These are phyloP conservation scores for Ascomycota sp. DNA, from an alignment of 2,329 filamentous ascomycete species.

Conservation along the genomic window DNA sequence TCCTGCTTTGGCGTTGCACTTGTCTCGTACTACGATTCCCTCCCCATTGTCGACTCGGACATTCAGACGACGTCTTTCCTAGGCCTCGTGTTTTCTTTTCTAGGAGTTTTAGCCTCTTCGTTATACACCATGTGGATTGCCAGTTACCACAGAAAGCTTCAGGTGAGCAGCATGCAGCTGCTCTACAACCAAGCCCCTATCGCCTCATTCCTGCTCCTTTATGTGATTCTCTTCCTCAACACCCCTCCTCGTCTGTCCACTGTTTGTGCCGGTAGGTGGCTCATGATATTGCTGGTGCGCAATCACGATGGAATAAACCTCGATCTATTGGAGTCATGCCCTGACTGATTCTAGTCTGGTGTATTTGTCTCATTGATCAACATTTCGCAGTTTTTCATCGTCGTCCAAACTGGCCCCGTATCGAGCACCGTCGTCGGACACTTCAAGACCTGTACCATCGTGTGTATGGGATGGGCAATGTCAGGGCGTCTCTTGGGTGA, in stretches of 20 bases:
- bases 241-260: conserved; percentile 35
- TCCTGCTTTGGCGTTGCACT: conserved; percentile 44
- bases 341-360: conserved; percentile 26
- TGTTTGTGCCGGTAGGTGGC: conserved; percentile 29
- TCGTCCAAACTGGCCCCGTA: conserved; percentile 39
- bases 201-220: conserved; percentile 40
- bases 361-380: conserved; percentile 44
- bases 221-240: conserved; percentile 45
- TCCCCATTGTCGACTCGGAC: conserved; percentile 22
- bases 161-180: conserved; percentile 48
- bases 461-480: conserved; percentile 39
- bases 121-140: conserved; percentile 52
- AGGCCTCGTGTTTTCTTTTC: conserved; percentile 43
- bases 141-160: conserved; percentile 41
- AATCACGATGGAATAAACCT: no score
- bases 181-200: conserved; percentile 48
- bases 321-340: not conserved
- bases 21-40: conserved; percentile 49
- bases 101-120: conserved; percentile 42
- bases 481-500: conserved; percentile 35
- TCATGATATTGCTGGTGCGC: conserved; percentile 37
- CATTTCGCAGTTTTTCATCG: conserved; percentile 41
- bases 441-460: conserved; percentile 44
- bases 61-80: conserved; percentile 34
- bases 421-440: conserved; percentile 47